phyloP scores from a whole-genome alignment of 805 yeast species.

The Kodamaea hsintzibuensis region DNA sequence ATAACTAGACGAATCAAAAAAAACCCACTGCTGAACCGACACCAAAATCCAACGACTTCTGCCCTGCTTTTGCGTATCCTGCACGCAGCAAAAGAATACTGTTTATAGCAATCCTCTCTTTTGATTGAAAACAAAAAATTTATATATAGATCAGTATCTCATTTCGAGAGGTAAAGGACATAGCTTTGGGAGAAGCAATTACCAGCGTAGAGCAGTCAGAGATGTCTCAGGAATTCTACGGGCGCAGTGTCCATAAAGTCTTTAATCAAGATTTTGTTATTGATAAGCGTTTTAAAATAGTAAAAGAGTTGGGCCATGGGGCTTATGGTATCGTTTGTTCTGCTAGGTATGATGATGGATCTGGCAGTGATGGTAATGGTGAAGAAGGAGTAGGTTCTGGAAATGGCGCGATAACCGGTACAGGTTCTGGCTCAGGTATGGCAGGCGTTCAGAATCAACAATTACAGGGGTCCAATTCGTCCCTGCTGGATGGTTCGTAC shows the following conservation, averaged over 20 bases:
- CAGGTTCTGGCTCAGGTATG: background rate
- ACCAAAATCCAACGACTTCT: background rate
- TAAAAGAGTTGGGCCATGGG: conserved; percentile 95
- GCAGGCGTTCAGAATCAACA: background rate
- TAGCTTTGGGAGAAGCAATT: background rate
- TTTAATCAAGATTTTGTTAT: conserved; percentile 88
- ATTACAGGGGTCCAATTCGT: conserved; percentile 10
- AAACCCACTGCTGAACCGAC: no score
- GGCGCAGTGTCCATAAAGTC: conserved; percentile 41
- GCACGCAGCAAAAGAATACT: background rate
- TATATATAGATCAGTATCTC: background rate
- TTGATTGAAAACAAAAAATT: background rate
- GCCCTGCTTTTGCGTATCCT: background rate
- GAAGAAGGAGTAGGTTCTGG: background rate
- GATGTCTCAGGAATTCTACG: conserved; percentile 19
- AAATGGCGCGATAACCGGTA: background rate
- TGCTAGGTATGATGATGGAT: conserved; percentile 83
- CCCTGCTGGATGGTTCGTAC: conserved; percentile 32
- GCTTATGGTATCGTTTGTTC: conserved; percentile 97
- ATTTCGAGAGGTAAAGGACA: background rate
- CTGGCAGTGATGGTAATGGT: conserved; percentile 17
- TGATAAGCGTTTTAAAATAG: conserved; percentile 83
- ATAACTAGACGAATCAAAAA: background rate
- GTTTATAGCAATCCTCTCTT: background rate
- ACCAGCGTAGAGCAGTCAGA: background rate